Conservation (phyloP, 805 yeast genomes). For the Pichia eremophila region DNA sequence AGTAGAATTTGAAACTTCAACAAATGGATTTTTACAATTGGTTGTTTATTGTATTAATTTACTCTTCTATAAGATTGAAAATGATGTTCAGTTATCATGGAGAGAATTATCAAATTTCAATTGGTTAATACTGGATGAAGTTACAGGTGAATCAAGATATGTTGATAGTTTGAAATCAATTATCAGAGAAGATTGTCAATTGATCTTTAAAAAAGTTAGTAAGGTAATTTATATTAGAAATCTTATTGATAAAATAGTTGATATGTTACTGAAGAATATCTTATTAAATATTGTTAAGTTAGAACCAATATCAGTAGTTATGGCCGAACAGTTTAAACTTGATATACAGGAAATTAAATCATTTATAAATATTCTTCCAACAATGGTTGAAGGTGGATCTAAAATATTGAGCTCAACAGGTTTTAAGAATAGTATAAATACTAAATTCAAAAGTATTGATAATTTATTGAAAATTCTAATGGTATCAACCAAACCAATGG, state of each 20-base stretch:
- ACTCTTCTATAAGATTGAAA: slow-evolving; percentile 47
- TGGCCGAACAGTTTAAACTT: slow-evolving; percentile 71
- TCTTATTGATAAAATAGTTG: slow-evolving; percentile 69
- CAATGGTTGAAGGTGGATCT: slow-evolving; percentile 31
- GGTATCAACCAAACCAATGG: slow-evolving; percentile 58
- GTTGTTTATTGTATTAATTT: slow-evolving; percentile 49
- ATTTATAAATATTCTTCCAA: slow-evolving; percentile 39
- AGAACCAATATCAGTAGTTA: slow-evolving; percentile 59
- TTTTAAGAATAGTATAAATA: slow-evolving; percentile 20
- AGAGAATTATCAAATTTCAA: slow-evolving; percentile 70
- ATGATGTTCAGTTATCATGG: slow-evolving; percentile 65
- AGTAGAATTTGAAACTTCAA: slow-evolving; percentile 47
- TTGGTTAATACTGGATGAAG: slow-evolving; percentile 59
- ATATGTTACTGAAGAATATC: slow-evolving; percentile 47
- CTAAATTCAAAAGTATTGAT: slow-evolving; percentile 33
- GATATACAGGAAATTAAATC: slow-evolving; percentile 62
- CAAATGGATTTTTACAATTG: slow-evolving; percentile 45
- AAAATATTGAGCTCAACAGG: slow-evolving; percentile 20
- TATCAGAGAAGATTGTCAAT: slow-evolving; percentile 34
- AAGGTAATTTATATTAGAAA: slow-evolving; percentile 65
- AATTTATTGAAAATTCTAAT: slow-evolving; percentile 58
- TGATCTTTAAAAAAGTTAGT: slow-evolving; percentile 49
- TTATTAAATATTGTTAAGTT: slow-evolving; percentile 47
- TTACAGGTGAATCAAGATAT: slow-evolving; percentile 65
- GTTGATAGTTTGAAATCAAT: slow-evolving; percentile 46